Conservation (phyloP, 441 rosid species). For the Adansonia madagascariensis region DNA sequence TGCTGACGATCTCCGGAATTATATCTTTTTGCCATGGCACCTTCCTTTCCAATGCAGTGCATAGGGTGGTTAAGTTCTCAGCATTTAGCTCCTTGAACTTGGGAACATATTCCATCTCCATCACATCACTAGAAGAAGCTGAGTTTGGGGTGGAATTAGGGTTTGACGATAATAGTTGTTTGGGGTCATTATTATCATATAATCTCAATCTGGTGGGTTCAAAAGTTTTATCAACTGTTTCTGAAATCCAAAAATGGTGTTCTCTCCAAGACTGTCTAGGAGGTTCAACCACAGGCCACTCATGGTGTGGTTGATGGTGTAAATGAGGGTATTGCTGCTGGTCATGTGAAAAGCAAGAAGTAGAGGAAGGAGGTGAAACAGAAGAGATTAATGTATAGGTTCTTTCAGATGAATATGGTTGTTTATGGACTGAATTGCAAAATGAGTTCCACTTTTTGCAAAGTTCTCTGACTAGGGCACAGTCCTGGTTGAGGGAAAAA, state of each 20-base stretch:
- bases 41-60: constrained; percentile 54
- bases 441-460: constrained; percentile 65
- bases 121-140: constrained; percentile 53
- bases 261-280: constrained; percentile 43
- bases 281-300: constrained; percentile 50
- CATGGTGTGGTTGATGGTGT: constrained; percentile 11
- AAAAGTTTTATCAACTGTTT: constrained; percentile 27
- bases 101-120: constrained; percentile 54
- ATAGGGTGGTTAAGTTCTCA: constrained; percentile 48
- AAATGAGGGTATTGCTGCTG: constrained; percentile 36
- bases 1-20: constrained; percentile 45
- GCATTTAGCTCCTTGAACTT: constrained; percentile 57
- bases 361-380: constrained; percentile 59
- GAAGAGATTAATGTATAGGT: constrained; percentile 55
- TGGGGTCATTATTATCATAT: constrained; percentile 27
- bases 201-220: constrained; percentile 45
- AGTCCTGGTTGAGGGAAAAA: constrained; percentile 43
- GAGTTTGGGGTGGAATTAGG: constrained; percentile 50
- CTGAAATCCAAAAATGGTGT: constrained; percentile 39
- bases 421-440: constrained; percentile 61
- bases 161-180: constrained; percentile 36
- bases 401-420: constrained; percentile 45
- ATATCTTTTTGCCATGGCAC: constrained; percentile 61
- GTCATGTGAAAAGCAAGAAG: constrained; percentile 52
- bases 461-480: constrained; percentile 52